These are phyloP conservation scores for Komagataella kurtzmanii DNA, from an alignment of 805 yeast species.

Conservation along the genomic window DNA sequence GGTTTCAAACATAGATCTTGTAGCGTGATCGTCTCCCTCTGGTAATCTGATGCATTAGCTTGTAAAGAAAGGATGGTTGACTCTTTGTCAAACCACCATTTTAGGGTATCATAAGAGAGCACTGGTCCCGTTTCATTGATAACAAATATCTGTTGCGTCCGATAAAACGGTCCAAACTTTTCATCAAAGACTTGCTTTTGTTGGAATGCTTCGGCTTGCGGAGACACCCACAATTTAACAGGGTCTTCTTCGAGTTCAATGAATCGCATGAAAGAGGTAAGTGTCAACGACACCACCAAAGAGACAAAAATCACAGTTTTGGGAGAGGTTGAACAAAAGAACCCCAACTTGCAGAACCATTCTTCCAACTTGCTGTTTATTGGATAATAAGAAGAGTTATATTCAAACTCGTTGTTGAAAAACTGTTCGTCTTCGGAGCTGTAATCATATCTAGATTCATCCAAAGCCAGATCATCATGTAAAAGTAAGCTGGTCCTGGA, in stretches of 20 bases:
- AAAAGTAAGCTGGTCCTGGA: background rate
- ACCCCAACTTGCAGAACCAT: slow-evolving; percentile 37
- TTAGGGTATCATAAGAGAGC: slow-evolving; percentile 49
- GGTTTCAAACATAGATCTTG: slow-evolving; percentile 79
- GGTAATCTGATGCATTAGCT: slow-evolving; percentile 7
- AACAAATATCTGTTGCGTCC: slow-evolving; percentile 75
- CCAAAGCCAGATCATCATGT: background rate
- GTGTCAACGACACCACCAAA: slow-evolving; percentile 23
- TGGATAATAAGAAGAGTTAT: slow-evolving; percentile 20
- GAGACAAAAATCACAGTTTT: slow-evolving; percentile 31
- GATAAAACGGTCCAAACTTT: slow-evolving; percentile 83
- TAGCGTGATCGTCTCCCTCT: slow-evolving; percentile 18
- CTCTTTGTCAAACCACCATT: slow-evolving; percentile 90
- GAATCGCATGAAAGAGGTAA: slow-evolving; percentile 37
- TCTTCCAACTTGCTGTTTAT: slow-evolving; percentile 34
- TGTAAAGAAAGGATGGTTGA: slow-evolving; percentile 25
- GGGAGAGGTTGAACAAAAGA: slow-evolving; percentile 51
- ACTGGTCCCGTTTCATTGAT: slow-evolving; percentile 59
- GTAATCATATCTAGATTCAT: slow-evolving; percentile 7
- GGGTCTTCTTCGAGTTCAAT: slow-evolving; percentile 68
- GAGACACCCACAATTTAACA: slow-evolving; percentile 80
- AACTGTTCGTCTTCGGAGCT: slow-evolving; percentile 15
- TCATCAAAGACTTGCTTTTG: slow-evolving; percentile 63
- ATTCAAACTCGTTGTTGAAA: slow-evolving; percentile 12
- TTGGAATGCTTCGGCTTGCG: slow-evolving; percentile 51